Conservation (phyloP, 805 yeast genomes). For the Saccharomycopsis sp. region DNA sequence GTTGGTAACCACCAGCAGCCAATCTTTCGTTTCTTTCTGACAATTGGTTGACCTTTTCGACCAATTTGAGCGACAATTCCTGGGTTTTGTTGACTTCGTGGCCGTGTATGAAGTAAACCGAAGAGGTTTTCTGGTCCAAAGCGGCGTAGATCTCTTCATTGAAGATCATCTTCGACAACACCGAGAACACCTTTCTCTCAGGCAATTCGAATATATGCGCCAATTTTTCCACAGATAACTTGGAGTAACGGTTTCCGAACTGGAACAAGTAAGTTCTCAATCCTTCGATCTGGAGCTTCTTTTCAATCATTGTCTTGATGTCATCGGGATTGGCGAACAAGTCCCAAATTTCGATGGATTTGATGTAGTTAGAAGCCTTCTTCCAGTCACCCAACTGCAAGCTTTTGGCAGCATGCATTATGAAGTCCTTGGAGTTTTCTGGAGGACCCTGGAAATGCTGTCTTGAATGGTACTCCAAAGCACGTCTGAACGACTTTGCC, state of each 20-base stretch:
- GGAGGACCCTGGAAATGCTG: conserved; percentile 97
- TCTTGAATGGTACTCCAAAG: conserved; percentile 87
- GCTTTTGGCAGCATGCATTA: conserved; percentile 86
- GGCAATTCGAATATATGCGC: conserved; percentile 60
- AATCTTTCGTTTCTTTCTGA: conserved; percentile 82
- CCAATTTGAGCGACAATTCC: conserved; percentile 76
- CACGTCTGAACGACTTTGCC: conserved; percentile 82
- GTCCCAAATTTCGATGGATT: conserved; percentile 79
- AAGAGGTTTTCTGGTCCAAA: conserved; percentile 58
- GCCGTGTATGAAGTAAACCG: conserved; percentile 64
- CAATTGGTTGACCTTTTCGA: conserved; percentile 71
- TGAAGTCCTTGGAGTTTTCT: conserved; percentile 89
- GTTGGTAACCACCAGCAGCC: conserved; percentile 65
- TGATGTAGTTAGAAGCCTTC: conserved; percentile 62
- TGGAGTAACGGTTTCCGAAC: conserved; percentile 68
- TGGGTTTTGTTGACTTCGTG: conserved; percentile 80
- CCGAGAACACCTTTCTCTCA: conserved; percentile 47
- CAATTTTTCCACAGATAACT: conserved; percentile 63
- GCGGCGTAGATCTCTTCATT: conserved; percentile 72
- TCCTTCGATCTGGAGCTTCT: conserved; percentile 82
- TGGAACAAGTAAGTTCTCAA: conserved; percentile 88
- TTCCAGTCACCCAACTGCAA: conserved; percentile 89
- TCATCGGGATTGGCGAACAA: conserved; percentile 63
- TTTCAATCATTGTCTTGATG: conserved; percentile 64
- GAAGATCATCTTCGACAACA: conserved; percentile 70